These are phyloP conservation scores for Ophiostoma piceae DNA, from an alignment of 2,329 filamentous ascomycete species.

Conservation along the genomic window DNA sequence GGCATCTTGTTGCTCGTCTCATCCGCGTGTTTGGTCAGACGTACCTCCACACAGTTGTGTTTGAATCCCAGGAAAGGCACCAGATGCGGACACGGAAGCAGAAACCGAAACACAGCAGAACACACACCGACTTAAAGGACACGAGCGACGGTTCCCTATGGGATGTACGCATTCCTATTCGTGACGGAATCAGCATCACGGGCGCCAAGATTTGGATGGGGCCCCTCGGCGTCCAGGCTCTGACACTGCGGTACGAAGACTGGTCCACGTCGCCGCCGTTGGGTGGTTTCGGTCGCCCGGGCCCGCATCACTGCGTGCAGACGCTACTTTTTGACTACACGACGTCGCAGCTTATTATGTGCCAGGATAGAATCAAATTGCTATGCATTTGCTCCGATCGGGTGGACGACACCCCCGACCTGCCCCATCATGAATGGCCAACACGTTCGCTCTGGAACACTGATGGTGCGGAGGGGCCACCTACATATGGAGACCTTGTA, in stretches of 20 bases:
- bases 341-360: neutral
- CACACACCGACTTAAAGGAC: neutral
- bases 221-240: slow-evolving; percentile 15
- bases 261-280: slow-evolving; percentile 19
- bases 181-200: slow-evolving; percentile 12
- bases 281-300: slow-evolving; percentile 10
- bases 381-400: neutral
- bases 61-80: neutral
- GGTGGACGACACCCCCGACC: neutral
- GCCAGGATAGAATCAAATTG: neutral
- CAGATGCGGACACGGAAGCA: neutral
- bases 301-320: slow-evolving; percentile 11
- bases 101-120: neutral
- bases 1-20: slow-evolving; percentile 14
- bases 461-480: slow-evolving; percentile 3
- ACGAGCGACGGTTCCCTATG: neutral
- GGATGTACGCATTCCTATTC: slow-evolving; percentile 18
- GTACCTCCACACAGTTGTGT: slow-evolving; percentile 16
- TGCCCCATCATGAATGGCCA: neutral
- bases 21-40: slow-evolving; percentile 20
- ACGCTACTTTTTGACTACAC: slow-evolving; percentile 13
- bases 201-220: slow-evolving; percentile 19
- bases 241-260: slow-evolving; percentile 20
- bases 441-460: slow-evolving; percentile 18
- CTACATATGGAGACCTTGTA: slow-evolving; percentile 11